These are phyloP conservation scores for Papiliotrema nemorosa DNA, from an alignment of 1,284 basidiomycete species.

Conservation along the genomic window DNA sequence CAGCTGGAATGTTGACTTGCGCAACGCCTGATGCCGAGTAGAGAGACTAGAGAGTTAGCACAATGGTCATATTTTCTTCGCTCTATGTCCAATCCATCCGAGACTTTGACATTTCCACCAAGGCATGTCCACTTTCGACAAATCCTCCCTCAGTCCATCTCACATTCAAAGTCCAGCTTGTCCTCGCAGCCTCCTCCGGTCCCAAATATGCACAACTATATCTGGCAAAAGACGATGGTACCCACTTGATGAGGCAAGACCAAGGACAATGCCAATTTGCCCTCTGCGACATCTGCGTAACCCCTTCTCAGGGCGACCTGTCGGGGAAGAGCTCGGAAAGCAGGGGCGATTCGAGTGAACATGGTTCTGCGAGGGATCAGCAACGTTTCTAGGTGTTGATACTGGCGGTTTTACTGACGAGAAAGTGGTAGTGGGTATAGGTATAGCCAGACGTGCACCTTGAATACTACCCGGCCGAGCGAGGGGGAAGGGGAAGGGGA, in stretches of 20 bases:
- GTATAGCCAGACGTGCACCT: too few relatives aligned
- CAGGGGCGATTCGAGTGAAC: conserved; percentile 42
- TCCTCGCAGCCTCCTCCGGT: not conserved
- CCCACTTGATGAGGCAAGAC: conserved; percentile 88
- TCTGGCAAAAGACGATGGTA: conserved; percentile 19
- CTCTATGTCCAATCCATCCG: not conserved
- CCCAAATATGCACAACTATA: not conserved
- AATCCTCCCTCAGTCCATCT: not conserved
- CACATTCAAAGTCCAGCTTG: not conserved
- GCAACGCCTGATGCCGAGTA: conserved; percentile 82
- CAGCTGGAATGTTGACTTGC: conserved; percentile 89
- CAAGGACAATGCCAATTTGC: conserved; percentile 84
- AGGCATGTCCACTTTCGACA: not conserved
- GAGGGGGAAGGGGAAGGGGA: too few relatives aligned
- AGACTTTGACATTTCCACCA: not conserved
- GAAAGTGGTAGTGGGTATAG: too few relatives aligned
- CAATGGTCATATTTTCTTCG: not conserved
- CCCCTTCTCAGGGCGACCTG: conserved; percentile 57
- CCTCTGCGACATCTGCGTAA: conserved; percentile 70
- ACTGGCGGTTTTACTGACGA: too few relatives aligned
- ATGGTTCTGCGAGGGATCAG: too few relatives aligned
- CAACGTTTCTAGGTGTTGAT: too few relatives aligned
- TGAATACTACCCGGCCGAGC: too few relatives aligned
- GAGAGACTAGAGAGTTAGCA: conserved; percentile 61
- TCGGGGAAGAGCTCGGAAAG: conserved; percentile 45